phyloP scores from a whole-genome alignment of 768 basidiomycete genomes.

The Pleurotus tuber-regium region DNA sequence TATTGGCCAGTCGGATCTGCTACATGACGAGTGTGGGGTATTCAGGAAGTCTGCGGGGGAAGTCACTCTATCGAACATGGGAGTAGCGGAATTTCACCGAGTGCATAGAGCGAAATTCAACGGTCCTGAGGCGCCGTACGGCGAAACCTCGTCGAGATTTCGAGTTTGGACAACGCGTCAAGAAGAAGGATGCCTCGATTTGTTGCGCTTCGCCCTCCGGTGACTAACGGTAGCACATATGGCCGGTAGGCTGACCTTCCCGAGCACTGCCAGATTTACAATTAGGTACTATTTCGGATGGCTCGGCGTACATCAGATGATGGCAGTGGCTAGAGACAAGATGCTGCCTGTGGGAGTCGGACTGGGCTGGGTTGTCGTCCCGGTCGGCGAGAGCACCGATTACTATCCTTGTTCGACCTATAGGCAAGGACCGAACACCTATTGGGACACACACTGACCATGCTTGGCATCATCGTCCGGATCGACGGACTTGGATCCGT shows the following conservation, averaged over 20 bases:
- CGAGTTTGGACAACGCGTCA: background rate
- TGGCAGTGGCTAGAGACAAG: background rate
- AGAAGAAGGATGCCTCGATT: constrained; percentile 2
- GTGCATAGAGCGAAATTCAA: background rate
- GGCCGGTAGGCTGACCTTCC: constrained; percentile 6
- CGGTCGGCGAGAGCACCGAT: constrained; percentile 6
- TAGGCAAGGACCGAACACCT: background rate
- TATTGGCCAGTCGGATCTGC: background rate
- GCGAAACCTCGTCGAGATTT: constrained; percentile 6
- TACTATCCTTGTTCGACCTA: background rate
- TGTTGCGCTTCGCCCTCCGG: constrained; percentile 4
- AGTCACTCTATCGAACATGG: constrained; percentile 5
- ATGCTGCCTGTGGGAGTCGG: constrained; percentile 2
- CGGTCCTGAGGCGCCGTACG: constrained; percentile 1
- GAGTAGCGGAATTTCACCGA: constrained; percentile 10
- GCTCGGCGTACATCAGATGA: background rate
- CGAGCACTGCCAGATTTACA: background rate
- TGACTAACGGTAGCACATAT: constrained; percentile 10
- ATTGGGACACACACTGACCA: background rate
- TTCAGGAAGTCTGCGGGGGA: background rate
- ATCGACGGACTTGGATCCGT: constrained; percentile 7
- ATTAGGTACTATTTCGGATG: background rate
- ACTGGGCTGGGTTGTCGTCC: background rate
- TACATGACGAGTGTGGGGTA: constrained; percentile 7
- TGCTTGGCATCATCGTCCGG: constrained; percentile 4